Conservation (phyloP, 805 yeast genomes). For the Pichia ethanolica region DNA sequence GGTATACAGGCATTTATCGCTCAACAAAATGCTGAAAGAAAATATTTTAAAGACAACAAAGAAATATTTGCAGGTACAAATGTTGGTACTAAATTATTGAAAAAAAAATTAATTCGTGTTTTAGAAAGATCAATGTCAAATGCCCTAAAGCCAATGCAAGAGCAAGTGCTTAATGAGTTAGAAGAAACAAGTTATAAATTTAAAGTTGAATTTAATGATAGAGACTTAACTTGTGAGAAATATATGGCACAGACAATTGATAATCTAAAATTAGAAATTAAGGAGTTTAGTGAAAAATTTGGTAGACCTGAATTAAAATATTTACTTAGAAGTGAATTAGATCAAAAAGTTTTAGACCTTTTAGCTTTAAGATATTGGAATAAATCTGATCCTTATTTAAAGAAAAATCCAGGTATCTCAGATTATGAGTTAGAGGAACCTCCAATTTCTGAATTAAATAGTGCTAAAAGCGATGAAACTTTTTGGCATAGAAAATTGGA, state of each 20-base stretch:
- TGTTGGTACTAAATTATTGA: conserved; percentile 68
- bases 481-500: conserved; percentile 89
- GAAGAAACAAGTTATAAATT: conserved; percentile 90
- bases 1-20: conserved; percentile 59
- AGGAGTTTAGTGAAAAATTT: conserved; percentile 76
- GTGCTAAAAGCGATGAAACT: conserved; percentile 55
- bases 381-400: conserved; percentile 35
- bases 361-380: conserved; percentile 93
- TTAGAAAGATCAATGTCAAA: conserved; percentile 87
- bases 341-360: conserved; percentile 80
- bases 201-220: conserved; percentile 94
- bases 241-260: conserved; percentile 91
- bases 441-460: conserved; percentile 47
- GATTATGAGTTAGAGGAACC: conserved; percentile 34
- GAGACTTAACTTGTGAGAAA: conserved; percentile 88
- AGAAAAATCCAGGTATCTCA: conserved; percentile 11
- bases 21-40: conserved; percentile 58
- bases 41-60: conserved; percentile 58
- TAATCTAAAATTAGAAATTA: conserved; percentile 72
- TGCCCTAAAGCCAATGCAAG: conserved; percentile 80
- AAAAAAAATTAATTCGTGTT: conserved; percentile 76
- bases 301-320: conserved; percentile 77
- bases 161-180: conserved; percentile 77
- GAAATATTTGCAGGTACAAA: conserved; percentile 54
- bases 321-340: conserved; percentile 73